Evolutionary conservation across 2,329 filamentous ascomycete genomes (phyloP), one percentile per base, ranked within the genome.

Genomic region (Stagonosporopsis vannaccii): DNA sequence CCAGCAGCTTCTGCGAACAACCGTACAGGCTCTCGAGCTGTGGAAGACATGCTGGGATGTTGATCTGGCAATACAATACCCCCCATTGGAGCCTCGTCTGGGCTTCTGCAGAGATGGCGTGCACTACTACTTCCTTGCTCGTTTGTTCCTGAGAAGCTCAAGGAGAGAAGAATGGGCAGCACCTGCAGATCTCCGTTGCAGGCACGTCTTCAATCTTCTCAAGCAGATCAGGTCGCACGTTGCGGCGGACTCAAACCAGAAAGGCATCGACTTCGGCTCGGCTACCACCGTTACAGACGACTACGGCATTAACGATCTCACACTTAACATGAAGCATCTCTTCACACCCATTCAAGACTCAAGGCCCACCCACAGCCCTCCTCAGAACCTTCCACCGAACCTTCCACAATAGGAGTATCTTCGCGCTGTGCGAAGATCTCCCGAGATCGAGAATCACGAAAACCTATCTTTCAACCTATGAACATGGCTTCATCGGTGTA

Each of bases 31-130:
- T 15, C 79, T 92, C 36, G 85, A 88, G 60, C 89, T 90, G 66
- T 91, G 90, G 84, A 91, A 91, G 75, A 79, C 79, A 17, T 84
- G 82, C 58, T 91, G 89, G 89, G 89, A 91, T 69, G 76, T 80
- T 54, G 90, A 92, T 65, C 87, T 90, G 79, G 79, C 82, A 12
- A 77, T 83, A 33, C 89, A 92, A 68, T 91, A 90, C 59, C 85
- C 87, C 6, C 84, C 78, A 6, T 79, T 79, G n/a, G 83, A 83
- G 45, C 80, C 82, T 43, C 85, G 88, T 15, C 83, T 87, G 61
- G 89, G 89, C 0, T 91, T 91, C 73, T 90, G 86, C 50, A 79
- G 88, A 45, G 89, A 91, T 65, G 88, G 84, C 1, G 84, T 90
- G 13, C 88, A 90, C 66, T 91, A 88, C 71, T 91, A 88, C 77